Evolutionary conservation across 2,329 filamentous ascomycete species (phyloP).

Genomic region (Aspergillus unguis): DNA sequence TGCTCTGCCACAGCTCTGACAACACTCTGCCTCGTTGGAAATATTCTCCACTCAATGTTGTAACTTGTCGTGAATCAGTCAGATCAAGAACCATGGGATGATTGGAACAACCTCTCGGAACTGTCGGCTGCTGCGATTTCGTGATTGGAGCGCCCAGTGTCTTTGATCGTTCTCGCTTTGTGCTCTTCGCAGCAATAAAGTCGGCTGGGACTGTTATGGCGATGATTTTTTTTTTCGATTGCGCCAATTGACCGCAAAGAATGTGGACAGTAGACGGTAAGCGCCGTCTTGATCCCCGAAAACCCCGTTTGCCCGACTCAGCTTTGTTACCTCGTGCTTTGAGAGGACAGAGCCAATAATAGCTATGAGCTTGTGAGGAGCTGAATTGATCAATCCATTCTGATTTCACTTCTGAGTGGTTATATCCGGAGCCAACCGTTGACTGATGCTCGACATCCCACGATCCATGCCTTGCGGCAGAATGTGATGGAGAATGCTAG

Average conservation of each 20-base stretch:
- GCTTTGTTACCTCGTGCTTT: slow-evolving; percentile 4
- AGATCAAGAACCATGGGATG: not conserved
- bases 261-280: slow-evolving; percentile 15
- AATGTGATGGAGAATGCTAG: not conserved
- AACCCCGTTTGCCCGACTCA: slow-evolving; percentile 1
- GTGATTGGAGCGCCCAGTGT: not conserved
- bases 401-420: not conserved
- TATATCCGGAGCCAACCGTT: not conserved
- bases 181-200: not conserved
- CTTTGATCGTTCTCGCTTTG: not conserved
- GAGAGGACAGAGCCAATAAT: not conserved
- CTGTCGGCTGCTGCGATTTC: not conserved
- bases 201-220: too few relatives aligned
- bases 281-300: slow-evolving; percentile 4
- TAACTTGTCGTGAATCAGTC: not conserved
- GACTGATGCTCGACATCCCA: not conserved
- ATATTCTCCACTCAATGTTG: not conserved
- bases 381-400: not conserved
- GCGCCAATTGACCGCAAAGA: not conserved
- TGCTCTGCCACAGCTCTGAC: slow-evolving; percentile 29
- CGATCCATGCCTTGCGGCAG: not conserved
- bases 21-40: not conserved
- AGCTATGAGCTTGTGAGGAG: not conserved
- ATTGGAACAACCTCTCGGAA: not conserved
- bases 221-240: not conserved